Percentiles rank a stretch among this genome's conserved stretches.
Conservation (phyloP, 805 yeast species). For the Candida quercuum region DNA sequence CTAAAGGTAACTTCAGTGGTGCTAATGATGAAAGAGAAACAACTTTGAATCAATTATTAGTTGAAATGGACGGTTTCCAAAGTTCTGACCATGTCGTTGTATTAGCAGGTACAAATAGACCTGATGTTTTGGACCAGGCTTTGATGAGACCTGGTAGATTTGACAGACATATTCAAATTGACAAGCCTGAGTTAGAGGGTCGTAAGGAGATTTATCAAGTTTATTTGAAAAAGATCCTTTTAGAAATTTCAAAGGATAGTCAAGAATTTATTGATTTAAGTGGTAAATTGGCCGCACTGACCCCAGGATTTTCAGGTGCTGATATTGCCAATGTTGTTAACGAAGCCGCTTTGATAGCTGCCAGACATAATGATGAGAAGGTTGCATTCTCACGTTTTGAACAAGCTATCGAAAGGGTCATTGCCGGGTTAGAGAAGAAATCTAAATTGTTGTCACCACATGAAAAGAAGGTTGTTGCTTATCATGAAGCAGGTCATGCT, state of each 20-base stretch:
- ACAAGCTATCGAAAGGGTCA: conserved; percentile 93
- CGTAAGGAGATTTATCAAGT: conserved; percentile 89
- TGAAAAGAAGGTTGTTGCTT: conserved; percentile 89
- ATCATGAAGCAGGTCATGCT: conserved; percentile 99
- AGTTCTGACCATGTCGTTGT: conserved; percentile 92
- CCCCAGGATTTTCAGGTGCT: conserved; percentile 98
- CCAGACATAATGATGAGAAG: conserved; percentile 66
- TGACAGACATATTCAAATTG: conserved; percentile 88
- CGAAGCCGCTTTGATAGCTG: conserved; percentile 96
- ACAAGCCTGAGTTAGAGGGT: conserved; percentile 92
- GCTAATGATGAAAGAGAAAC: conserved; percentile 97
- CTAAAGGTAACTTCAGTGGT: conserved; percentile 67
- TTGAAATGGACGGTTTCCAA: conserved; percentile 98
- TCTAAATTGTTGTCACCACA: conserved; percentile 76
- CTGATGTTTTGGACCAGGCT: conserved; percentile 91
- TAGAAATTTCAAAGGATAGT: conserved; percentile 39
- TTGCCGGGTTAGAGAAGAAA: conserved; percentile 93
- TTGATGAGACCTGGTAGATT: conserved; percentile 96
- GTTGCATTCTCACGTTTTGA: conserved; percentile 84
- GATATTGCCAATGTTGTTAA: conserved; percentile 96
- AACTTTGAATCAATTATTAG: conserved; percentile 89
- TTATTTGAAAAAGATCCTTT: conserved; percentile 68
- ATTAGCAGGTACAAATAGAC: conserved; percentile 94
- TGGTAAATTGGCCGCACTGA: conserved; percentile 88
- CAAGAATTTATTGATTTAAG: conserved; percentile 52